These are phyloP conservation scores for Teunomyces panamensis DNA, from an alignment of 805 yeast species.

Conservation along the genomic window DNA sequence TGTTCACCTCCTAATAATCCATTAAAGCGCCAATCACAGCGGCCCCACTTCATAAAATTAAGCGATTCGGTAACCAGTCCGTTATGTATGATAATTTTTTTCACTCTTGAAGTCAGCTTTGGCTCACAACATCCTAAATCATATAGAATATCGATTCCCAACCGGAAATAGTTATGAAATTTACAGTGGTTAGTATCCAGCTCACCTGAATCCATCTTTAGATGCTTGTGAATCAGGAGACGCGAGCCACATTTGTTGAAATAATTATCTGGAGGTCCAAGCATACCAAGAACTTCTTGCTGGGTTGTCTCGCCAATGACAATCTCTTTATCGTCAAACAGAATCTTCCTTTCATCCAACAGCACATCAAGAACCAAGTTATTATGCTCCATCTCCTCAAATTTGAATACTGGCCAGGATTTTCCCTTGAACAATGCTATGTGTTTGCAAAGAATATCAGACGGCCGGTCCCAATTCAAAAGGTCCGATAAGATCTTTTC, in stretches of 20 bases:
- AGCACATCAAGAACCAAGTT: background rate
- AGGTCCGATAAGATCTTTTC: slow-evolving; percentile 25
- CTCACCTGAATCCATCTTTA: slow-evolving; percentile 1
- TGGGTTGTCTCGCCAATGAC: slow-evolving; percentile 44
- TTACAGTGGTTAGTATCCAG: slow-evolving; percentile 20
- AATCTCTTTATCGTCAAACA: background rate
- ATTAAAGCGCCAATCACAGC: slow-evolving; percentile 43
- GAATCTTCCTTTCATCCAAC: background rate
- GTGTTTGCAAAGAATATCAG: slow-evolving; percentile 35
- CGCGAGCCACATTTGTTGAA: slow-evolving; percentile 46
- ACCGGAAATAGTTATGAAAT: slow-evolving; percentile 55
- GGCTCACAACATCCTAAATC: slow-evolving; percentile 24
- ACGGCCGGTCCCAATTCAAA: slow-evolving; percentile 29
- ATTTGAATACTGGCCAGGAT: slow-evolving; percentile 27
- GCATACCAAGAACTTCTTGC: slow-evolving; percentile 42
- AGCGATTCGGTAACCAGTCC: slow-evolving; percentile 50
- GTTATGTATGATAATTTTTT: slow-evolving; percentile 49
- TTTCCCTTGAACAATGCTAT: slow-evolving; percentile 40
- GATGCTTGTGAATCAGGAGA: slow-evolving; percentile 39
- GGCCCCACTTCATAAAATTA: slow-evolving; percentile 54
- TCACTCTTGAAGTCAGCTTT: slow-evolving; percentile 20
- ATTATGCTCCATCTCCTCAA: background rate
- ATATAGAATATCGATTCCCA: slow-evolving; percentile 55
- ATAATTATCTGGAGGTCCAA: slow-evolving; percentile 59
- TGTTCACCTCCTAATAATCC: slow-evolving; percentile 8